These are phyloP conservation scores for Leucaena leucocephala DNA, from an alignment of 306 rosid species.

Conservation along the genomic window DNA sequence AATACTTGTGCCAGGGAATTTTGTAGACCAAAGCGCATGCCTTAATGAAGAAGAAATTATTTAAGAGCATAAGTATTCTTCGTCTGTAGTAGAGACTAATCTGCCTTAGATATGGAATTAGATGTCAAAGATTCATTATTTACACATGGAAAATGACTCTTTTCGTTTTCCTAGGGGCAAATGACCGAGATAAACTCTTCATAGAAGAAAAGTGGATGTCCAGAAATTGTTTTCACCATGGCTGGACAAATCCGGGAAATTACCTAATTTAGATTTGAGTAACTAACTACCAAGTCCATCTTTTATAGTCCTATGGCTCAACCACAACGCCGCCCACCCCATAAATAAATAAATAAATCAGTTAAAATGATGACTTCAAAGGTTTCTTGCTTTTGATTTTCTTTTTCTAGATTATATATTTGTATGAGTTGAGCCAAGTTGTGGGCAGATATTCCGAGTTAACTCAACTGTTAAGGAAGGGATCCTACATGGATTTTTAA, in stretches of 20 bases:
- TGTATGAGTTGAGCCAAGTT: not conserved
- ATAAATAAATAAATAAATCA: not conserved
- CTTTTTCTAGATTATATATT: not conserved
- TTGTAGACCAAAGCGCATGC: not conserved
- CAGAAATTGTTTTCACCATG: not conserved
- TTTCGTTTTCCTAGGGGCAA: not conserved
- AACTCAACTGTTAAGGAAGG: conserved; percentile 7
- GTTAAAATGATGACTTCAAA: not conserved
- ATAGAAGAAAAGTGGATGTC: not conserved
- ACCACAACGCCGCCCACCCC: not conserved
- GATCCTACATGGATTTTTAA: not conserved
- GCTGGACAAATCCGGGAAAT: not conserved
- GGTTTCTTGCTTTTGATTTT: not conserved
- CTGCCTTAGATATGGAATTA: not conserved
- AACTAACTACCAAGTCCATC: not conserved
- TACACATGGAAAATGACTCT: not conserved
- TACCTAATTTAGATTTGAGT: not conserved
- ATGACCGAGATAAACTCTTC: not conserved
- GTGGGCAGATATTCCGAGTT: not conserved
- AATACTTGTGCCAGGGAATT: not conserved
- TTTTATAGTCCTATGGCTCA: not conserved
- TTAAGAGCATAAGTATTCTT: too few relatives aligned
- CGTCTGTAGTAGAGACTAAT: not conserved
- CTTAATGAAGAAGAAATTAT: not conserved
- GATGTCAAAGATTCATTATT: not conserved